Base-by-base conservation (phyloP, 306 rosid genomes). In the Quercus agrifolia region DNA sequence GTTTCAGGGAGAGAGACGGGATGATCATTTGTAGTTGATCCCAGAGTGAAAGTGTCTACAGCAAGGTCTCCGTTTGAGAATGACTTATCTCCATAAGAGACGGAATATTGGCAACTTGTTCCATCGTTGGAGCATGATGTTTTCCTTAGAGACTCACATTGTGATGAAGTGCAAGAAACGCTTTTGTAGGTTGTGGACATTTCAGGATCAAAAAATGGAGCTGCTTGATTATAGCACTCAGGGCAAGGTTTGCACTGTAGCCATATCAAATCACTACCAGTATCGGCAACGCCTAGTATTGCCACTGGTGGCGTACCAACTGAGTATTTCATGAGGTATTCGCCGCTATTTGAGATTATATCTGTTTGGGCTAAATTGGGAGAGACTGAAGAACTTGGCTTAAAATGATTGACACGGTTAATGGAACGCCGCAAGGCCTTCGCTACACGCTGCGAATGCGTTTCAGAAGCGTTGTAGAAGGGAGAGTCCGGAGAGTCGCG, bases 201-300 rank as follows among this genome's bases (percentile, higher is more conserved):
- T 1, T 33, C 1, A 5, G 38, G 38, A 33, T 33, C 38, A 33
- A 33, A 33, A 33, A 33, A 5, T 33, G 38, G 38, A 33, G 38
- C 38, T 33, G 38, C 7, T 33, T 33, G 38, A 5, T 33, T 33
- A 33, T 33, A 33, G 38, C 38, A 33, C 7, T 33, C 7, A 33
- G 38, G 0, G 2, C 38, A 33, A 33, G 38, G 38, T 1, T 49
- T 0, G 76, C 97, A 92, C 20, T 90, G 97, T 0, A 79, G 49
- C 97, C 97, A 92, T 5, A 80, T 59, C 6, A 92, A 68, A 57
- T 79, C 86, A 51, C 97, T 92, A 0, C 92, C 94, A 0, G 94
- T 92, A 41, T 92, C 94, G 1, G 76, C 85, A 14, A 85, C 9
- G 31, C 86, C 97, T 0, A 73, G 21, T 46, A 83, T 8, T 1